Conservation (phyloP, 2,329 filamentous ascomycete genomes). For the Pseudogymnoascus sp. region DNA sequence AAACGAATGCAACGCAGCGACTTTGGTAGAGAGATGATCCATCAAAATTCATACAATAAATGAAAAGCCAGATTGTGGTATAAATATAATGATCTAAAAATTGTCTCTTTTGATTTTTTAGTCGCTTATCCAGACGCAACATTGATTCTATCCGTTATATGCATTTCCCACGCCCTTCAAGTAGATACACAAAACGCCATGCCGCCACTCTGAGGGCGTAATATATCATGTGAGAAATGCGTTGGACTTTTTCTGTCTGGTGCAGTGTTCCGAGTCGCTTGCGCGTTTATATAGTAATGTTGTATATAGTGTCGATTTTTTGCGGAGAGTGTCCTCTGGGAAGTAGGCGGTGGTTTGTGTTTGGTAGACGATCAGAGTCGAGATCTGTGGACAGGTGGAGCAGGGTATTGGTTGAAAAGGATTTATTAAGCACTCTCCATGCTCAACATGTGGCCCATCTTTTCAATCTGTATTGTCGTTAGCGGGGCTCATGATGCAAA, state of each 20-base stretch:
- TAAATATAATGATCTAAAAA: constrained; percentile 7
- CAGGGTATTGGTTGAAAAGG: not conserved
- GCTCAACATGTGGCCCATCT: constrained; percentile 72
- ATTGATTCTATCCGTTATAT: not conserved
- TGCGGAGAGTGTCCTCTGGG: not conserved
- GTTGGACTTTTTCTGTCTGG: not conserved
- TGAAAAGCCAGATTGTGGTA: constrained; percentile 2
- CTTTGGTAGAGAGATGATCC: not conserved
- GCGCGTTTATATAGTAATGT: not conserved
- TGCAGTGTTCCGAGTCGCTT: not conserved
- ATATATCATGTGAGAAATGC: not conserved
- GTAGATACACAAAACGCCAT: not conserved
- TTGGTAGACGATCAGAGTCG: not conserved
- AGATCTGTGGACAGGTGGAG: not conserved
- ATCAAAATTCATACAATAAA: not conserved
- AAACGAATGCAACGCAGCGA: not conserved
- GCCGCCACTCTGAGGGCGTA: not conserved
- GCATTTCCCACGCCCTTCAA: not conserved
- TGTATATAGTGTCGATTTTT: not conserved
- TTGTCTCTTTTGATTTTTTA: not conserved
- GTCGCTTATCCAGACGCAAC: constrained; percentile 6
- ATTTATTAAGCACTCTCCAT: not conserved
- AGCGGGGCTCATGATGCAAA: not conserved
- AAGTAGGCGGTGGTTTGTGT: not conserved
- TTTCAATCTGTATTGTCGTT: constrained; percentile 56